Conservation (phyloP, 2,329 filamentous ascomycete species). For the Diaporthe citrichinensis region DNA sequence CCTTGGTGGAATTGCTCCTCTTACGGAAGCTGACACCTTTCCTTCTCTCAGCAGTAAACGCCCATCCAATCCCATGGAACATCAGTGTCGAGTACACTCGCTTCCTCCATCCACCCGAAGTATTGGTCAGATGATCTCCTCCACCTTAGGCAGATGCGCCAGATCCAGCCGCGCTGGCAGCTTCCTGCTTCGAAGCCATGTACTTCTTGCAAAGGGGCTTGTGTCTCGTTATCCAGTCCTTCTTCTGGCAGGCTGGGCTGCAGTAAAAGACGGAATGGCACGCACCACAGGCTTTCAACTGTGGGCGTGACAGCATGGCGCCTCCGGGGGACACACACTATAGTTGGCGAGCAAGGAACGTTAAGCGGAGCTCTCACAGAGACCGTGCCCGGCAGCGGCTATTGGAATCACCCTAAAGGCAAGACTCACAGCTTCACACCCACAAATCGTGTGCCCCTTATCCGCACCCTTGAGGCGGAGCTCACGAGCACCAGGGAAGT, state of each 20-base stretch:
- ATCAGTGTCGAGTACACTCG: too few relatives aligned
- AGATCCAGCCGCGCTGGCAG: neutral
- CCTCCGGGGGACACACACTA: slow-evolving; percentile 8
- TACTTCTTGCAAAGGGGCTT: slow-evolving; percentile 54
- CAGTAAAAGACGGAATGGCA: slow-evolving; percentile 33
- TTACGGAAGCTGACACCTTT: neutral
- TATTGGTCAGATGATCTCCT: neutral
- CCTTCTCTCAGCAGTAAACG: neutral
- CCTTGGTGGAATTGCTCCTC: neutral
- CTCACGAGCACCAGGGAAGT: slow-evolving; percentile 11
- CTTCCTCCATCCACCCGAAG: neutral
- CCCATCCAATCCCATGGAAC: accelerated
- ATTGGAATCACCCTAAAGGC: too few relatives aligned
- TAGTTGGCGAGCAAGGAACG: neutral
- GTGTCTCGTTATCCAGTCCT: slow-evolving; percentile 25
- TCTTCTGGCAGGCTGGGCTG: slow-evolving; percentile 23
- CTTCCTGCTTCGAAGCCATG: slow-evolving; percentile 53
- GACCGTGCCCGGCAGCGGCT: neutral
- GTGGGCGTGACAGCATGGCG: neutral
- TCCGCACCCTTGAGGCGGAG: slow-evolving; percentile 20
- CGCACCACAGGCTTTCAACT: slow-evolving; percentile 11
- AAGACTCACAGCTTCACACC: neutral
- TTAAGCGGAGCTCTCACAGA: neutral
- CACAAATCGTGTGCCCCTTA: slow-evolving; percentile 16
- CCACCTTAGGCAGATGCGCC: neutral